Evolutionary conservation across 768 basidiomycete genomes (phyloP), one percentile per base, ranked within the genome.

Genomic region (Boletus subcaerulescens): DNA sequence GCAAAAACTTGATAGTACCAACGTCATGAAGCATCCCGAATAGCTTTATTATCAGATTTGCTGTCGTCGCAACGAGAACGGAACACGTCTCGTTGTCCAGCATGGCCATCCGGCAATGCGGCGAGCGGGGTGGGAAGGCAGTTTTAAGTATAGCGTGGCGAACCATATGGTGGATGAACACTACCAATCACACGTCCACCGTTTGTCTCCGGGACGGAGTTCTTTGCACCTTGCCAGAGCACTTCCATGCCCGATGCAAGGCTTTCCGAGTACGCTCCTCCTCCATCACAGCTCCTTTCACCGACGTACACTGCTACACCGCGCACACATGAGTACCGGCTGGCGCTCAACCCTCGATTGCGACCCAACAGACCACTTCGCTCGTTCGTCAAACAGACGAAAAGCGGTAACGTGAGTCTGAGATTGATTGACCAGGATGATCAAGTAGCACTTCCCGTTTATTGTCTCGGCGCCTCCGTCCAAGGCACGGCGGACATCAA

Each of bases 381-480:
- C 7, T 74, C 73, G 49, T 86, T 84, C 59, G 72, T 81, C 50
- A 89, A 89, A 67, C 77, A 80, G 56, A 79, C 83, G 3, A 84
- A 76, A 65, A 76, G 73, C 46, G 81, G 84, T 5, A 77, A 75
- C 33, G 70, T 80, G 31, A 75, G 73, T 50, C 73, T 90, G 35
- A 76, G 77, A 22, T 67, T 89, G 43, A 67, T 57, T 17, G 78
- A 75, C 12, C 86, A 87, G 64, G 77, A 83, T 48, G 73, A 78
- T 39, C 76, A 77, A 31, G 70, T 68, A 7, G 62, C 66, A 8
- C 61, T 85, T n/a, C 88, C 88, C 3, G 74, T 79, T 12, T 89
- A 88, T 65, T 82, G 82, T 4, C 60, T 70, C 33, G 78, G 75
- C 9, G 77, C 77, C 3, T 63, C 68, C 22, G 76, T 89, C 17